A percentile compares a stretch with the other conserved stretches of the same genome.
phyloP scores from a whole-genome alignment of 192 early-diverging fungal species.

The Coemansia sp. region DNA sequence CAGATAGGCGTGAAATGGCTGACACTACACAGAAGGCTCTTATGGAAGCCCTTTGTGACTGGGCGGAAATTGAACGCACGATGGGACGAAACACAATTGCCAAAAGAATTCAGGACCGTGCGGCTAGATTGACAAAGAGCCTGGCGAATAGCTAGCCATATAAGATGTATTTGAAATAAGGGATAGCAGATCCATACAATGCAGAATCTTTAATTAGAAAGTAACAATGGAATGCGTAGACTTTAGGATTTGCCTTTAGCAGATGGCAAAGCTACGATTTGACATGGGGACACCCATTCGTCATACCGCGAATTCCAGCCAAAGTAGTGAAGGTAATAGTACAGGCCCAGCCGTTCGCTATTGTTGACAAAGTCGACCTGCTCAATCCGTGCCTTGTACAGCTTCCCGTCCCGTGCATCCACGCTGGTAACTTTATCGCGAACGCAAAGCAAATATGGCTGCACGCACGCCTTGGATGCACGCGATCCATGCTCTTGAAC shows the following conservation, averaged over 20 bases:
- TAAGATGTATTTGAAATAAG: no score
- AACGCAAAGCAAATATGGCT: slow-evolving; percentile 26
- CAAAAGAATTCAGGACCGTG: slow-evolving; percentile 12
- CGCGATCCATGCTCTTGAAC: not conserved
- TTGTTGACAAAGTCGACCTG: slow-evolving; percentile 24
- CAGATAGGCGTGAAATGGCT: not conserved
- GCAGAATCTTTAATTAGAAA: no score
- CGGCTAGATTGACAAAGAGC: no score
- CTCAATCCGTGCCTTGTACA: slow-evolving; percentile 24
- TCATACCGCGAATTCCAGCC: slow-evolving; percentile 44
- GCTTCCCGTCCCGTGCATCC: slow-evolving; percentile 38
- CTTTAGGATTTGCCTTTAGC: no score
- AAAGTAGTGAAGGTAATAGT: slow-evolving; percentile 44
- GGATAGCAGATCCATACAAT: no score
- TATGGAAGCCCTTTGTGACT: slow-evolving; percentile 7
- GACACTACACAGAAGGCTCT: not conserved
- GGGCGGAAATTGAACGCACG: slow-evolving; percentile 29
- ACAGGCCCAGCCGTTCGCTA: slow-evolving; percentile 22
- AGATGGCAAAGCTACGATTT: slow-evolving; percentile 12
- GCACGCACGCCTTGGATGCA: slow-evolving; percentile 20
- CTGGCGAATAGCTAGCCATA: no score
- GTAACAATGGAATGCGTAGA: no score
- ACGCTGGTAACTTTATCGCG: slow-evolving; percentile 15
- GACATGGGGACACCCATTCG: slow-evolving; percentile 47
- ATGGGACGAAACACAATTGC: slow-evolving; percentile 24